These are phyloP conservation scores for Tetratostichococcus sp. DNA, from an alignment of 139 green algal genomes.

Conservation along the genomic window DNA sequence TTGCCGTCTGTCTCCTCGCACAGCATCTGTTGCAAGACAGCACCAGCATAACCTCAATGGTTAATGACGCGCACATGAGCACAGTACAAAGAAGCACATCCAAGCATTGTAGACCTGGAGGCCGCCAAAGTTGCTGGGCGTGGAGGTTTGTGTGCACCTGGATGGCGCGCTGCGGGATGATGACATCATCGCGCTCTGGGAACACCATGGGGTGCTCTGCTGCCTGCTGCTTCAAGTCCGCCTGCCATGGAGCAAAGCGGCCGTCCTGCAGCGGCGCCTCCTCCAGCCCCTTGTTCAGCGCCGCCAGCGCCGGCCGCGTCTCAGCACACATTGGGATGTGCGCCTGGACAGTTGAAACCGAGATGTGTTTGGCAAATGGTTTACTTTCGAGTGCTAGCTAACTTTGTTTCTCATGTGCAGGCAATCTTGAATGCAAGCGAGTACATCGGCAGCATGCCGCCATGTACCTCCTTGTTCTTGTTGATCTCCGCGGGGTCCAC, in stretches of 20 bases:
- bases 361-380: no score
- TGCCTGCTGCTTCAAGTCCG: constrained; percentile 60
- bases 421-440: no score
- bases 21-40: constrained; percentile 60
- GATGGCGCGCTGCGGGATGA: constrained; percentile 95
- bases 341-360: no score
- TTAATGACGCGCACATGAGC: not conserved
- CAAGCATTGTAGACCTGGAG: no score
- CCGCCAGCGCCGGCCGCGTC: constrained; percentile 52
- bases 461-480: constrained; percentile 99
- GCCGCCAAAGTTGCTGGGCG: no score
- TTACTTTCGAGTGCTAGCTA: no score
- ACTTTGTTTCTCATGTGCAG: no score
- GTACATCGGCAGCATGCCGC: no score
- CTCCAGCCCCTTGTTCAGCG: constrained; percentile 54
- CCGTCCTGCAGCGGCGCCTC: constrained; percentile 14
- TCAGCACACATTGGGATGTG: constrained; percentile 84
- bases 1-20: constrained; percentile 92
- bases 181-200: constrained; percentile 80
- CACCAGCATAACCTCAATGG: no score
- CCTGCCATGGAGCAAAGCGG: constrained; percentile 49
- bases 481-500: constrained; percentile 97
- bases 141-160: no score
- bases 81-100: not conserved
- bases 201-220: constrained; percentile 82